Evolutionary conservation across 306 rosid species (phyloP), one percentile per base, ranked within the genome.

Genomic region (Acmispon strigosus): DNA sequence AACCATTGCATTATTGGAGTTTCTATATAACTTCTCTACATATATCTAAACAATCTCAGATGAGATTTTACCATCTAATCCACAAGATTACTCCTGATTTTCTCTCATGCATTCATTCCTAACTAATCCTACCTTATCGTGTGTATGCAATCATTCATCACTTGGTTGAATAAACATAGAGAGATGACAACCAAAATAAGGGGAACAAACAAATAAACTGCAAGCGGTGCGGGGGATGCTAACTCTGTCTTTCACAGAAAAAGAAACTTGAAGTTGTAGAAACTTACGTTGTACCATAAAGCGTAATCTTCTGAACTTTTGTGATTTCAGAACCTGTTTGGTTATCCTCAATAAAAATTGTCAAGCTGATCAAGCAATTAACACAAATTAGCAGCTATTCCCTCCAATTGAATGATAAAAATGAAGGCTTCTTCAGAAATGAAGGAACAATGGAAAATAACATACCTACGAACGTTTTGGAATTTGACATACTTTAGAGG

Each of bases 381-480:
- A 80, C 64, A 58, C 2, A 47, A 32, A 76, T 68, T 14, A 75
- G 69, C 34, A 36, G 57, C 41, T 49, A 69, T 41, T 41, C 71
- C 62, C 1, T 0, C 51, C 39, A 69, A 60, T 16, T 7, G 36
- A 32, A 79, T 6, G 44, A 82, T 10, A 52, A 44, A 15, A n/a
- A 37, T 8, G 22, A 77, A 19, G 48, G 43, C 63, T 32, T 41
- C 8, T 43, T 22, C 24, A 22, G 24, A 22, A 77, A 62, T 6
- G 53, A 32, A 73, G 16, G 49, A 60, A 65, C 19, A 13, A 16
- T 62, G 19, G 20, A 60, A 74, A 48, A 70, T 55, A 74, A 18
- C 82, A 20, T 79, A 91, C 99, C 99, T 87, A 34, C 99, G 91
- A 72, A 94, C 97, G 81, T 89, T 94, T 85, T 94, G 99, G 83